Base-by-base conservation (phyloP, 768 basidiomycete genomes). In the Mycena rosella region DNA sequence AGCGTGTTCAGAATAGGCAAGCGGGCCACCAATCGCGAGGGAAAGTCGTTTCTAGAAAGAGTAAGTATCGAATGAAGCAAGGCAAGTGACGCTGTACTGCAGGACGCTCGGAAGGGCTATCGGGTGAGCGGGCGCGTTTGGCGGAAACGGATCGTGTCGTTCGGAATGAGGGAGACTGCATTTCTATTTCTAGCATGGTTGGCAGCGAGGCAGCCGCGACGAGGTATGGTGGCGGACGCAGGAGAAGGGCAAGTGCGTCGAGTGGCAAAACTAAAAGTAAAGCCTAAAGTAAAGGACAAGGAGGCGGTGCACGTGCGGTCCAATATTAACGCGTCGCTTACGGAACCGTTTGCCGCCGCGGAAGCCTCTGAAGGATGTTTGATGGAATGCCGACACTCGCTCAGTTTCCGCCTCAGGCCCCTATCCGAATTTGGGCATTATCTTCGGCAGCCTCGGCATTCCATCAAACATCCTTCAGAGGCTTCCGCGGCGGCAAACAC, bases 121-220 rank as follows among this genome's bases (percentile, higher is more conserved):
- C 85, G 8, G 89, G 90, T 3, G 91, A 92, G 68, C 90, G 88
- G 4, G 88, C 78, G 63, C 91, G 85, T 73, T 91, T 91, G 32
- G 74, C 59, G 30, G 79, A 78, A n/a, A n/a, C 62, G 26, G 81
- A 74, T 65, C 79, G 82, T 55, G 75, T 75, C 44, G 73, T 74
- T 70, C 79, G 80, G 70, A 84, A 81, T n/a, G 81, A 72, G 32
- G 82, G 78, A 20, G 86, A 81, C 38, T 85, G 84, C 77, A 86
- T 83, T 72, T 90, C 87, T 87, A 91, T 89, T 69, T 78, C 79
- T 62, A 81, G 71, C 79, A 80, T 81, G 32, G 14, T 71, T 26
- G 40, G 14, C 4, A 40, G 5, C 38, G 11, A 15, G 38, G 9
- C 11, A 5, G 17, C 38, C 38, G 17, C 14, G 38, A 18, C 17